phyloP scores from a whole-genome alignment of 176 grass and related monocot genomes.

The Typha latifolia region DNA sequence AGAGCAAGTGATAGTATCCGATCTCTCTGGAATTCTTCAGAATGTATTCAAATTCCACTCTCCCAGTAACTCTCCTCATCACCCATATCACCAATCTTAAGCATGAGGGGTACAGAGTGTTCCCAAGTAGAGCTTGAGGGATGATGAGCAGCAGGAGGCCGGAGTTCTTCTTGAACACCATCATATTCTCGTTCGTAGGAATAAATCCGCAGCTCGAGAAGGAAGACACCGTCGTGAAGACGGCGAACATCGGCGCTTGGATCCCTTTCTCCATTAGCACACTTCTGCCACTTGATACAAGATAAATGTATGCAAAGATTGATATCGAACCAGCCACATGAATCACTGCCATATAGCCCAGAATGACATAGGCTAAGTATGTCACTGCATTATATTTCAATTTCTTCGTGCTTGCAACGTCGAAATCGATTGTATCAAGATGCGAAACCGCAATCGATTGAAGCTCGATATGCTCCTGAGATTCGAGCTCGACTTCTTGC shows the following conservation, averaged over 20 bases:
- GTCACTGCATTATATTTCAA: conserved; percentile 23
- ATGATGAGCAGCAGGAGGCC: conserved; percentile 45
- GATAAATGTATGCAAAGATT: conserved; percentile 23
- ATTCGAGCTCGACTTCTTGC: too few relatives aligned
- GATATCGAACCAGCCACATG: conserved; percentile 26
- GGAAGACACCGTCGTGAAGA: conserved; percentile 54
- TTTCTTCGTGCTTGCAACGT: not conserved
- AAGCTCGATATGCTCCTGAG: too few relatives aligned
- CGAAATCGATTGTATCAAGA: not conserved
- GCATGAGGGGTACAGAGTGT: conserved; percentile 42
- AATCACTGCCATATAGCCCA: conserved; percentile 24
- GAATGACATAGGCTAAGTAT: conserved; percentile 27
- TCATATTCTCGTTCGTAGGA: conserved; percentile 69
- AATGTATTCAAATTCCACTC: conserved; percentile 25
- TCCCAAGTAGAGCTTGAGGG: conserved; percentile 38
- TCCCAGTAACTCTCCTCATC: conserved; percentile 14
- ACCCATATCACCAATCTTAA: conserved; percentile 34
- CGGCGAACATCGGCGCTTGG: conserved; percentile 33
- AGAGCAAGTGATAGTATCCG: conserved; percentile 44
- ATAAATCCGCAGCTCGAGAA: conserved; percentile 54
- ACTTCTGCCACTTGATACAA: conserved; percentile 12
- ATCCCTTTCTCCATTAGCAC: conserved; percentile 38
- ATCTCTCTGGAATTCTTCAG: conserved; percentile 13
- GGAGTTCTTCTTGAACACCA: conserved; percentile 29
- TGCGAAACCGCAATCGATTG: too few relatives aligned